Percentiles rank a stretch among this genome's conserved stretches.
Conservation (phyloP, 768 basidiomycete species). For the Leccinum rimulosum region DNA sequence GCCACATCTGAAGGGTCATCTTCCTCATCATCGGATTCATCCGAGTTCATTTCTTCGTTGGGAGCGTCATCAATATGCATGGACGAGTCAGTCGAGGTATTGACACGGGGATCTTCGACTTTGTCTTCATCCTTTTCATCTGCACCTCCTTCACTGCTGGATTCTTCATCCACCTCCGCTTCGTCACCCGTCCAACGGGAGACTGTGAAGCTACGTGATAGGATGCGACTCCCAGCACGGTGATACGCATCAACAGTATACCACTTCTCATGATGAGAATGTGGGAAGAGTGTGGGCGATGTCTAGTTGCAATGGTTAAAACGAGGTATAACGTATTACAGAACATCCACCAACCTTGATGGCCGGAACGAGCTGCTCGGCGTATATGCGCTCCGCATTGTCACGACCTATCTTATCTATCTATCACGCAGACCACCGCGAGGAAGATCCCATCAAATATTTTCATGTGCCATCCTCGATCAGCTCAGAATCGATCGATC, state of each 20-base stretch:
- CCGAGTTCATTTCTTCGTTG: slow-evolving; percentile 38
- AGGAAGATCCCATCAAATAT: background rate
- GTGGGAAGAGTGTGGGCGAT: slow-evolving; percentile 70
- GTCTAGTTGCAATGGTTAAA: slow-evolving; percentile 39
- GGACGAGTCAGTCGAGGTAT: slow-evolving; percentile 18
- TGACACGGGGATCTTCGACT: slow-evolving; percentile 27
- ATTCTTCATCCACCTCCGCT: slow-evolving; percentile 6
- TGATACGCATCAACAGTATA: slow-evolving; percentile 81
- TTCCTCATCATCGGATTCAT: slow-evolving; percentile 43
- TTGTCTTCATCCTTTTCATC: slow-evolving; percentile 32
- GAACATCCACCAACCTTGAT: slow-evolving; percentile 50
- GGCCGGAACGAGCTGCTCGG: slow-evolving; percentile 63
- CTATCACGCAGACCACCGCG: background rate
- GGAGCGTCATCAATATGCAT: slow-evolving; percentile 32
- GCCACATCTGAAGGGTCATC: slow-evolving; percentile 65
- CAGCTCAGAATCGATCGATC: slow-evolving; percentile 27
- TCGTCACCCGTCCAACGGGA: slow-evolving; percentile 51
- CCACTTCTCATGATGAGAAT: slow-evolving; percentile 38
- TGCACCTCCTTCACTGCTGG: slow-evolving; percentile 33
- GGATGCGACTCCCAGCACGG: slow-evolving; percentile 85
- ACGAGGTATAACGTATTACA: background rate
- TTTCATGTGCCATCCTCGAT: background rate
- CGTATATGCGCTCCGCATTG: slow-evolving; percentile 76
- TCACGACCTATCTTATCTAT: slow-evolving; percentile 84
- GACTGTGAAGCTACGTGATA: slow-evolving; percentile 90